These are phyloP conservation scores for Diversispora eburnea DNA, from an alignment of 192 early-diverging fungal genomes.

Conservation along the genomic window DNA sequence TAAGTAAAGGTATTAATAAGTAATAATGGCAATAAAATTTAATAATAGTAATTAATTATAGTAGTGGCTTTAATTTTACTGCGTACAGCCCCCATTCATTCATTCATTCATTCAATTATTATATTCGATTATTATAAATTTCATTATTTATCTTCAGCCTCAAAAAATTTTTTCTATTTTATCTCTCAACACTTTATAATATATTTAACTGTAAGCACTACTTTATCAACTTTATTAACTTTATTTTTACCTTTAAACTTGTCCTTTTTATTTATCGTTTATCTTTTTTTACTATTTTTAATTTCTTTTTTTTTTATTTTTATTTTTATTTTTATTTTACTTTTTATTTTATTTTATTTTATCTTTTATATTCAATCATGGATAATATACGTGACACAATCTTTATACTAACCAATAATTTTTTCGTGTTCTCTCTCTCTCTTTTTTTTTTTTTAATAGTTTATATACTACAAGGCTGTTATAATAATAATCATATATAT, in stretches of 20 bases:
- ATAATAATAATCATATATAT: not conserved
- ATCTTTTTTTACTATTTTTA: not conserved
- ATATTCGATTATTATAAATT: too few relatives aligned
- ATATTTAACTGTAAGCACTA: not conserved
- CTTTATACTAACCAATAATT: conserved; percentile 1
- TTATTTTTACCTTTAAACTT: not conserved
- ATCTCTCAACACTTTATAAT: not conserved
- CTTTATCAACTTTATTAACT: too few relatives aligned
- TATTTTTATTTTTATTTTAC: not conserved
- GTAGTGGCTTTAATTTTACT: conserved; percentile 14
- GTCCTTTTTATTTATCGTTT: not conserved
- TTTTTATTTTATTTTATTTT: not conserved
- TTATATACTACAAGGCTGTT: not conserved
- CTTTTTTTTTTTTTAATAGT: conserved; percentile 1
- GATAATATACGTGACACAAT: not conserved
- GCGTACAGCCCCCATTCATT: conserved; percentile 2
- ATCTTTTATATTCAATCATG: not conserved
- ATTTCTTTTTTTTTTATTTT: not conserved
- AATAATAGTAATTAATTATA: not conserved
- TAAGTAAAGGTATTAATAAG: too few relatives aligned
- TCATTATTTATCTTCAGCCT: not conserved
- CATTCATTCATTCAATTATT: not conserved
- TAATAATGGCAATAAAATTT: too few relatives aligned
- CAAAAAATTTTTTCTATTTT: not conserved
- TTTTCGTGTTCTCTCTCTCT: too few relatives aligned